These are phyloP conservation scores for Haematococcus lacustris DNA, from an alignment of 139 green algal species.

Conservation along the genomic window DNA sequence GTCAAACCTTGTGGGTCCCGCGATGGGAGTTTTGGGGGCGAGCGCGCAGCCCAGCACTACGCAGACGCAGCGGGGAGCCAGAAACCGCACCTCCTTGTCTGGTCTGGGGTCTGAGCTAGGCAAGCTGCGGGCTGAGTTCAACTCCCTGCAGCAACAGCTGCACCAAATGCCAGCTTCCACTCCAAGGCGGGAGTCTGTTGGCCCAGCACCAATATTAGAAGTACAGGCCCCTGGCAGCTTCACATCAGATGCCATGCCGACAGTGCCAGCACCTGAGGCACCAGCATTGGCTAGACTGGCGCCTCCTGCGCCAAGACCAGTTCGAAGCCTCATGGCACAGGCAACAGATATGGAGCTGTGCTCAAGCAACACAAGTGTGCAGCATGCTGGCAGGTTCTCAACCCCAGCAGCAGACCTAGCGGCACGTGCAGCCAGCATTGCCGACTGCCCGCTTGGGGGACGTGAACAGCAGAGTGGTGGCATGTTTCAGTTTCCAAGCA, in stretches of 20 bases:
- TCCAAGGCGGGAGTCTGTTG: neutral
- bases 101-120: neutral
- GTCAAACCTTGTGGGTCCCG: too few relatives aligned
- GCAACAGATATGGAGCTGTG: neutral
- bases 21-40: too few relatives aligned
- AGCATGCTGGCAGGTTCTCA: neutral
- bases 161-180: constrained; percentile 1
- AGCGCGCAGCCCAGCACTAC: too few relatives aligned
- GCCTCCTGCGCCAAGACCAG: neutral
- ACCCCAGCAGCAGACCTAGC: constrained; percentile 3
- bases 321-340: neutral
- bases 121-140: constrained; percentile 12
- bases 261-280: neutral
- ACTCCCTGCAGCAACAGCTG: constrained; percentile 16
- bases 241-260: neutral
- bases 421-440: neutral
- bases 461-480: neutral
- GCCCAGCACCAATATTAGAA: neutral
- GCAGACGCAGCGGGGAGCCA: too few relatives aligned
- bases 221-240: too few relatives aligned
- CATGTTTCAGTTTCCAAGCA: constrained; percentile 9
- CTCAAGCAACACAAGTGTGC: neutral
- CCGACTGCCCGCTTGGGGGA: constrained; percentile 2
- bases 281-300: neutral
- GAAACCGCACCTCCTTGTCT: neutral